phyloP scores from a whole-genome alignment of 2,329 filamentous ascomycete species.

The Magnaporthiopsis rhizophila region DNA sequence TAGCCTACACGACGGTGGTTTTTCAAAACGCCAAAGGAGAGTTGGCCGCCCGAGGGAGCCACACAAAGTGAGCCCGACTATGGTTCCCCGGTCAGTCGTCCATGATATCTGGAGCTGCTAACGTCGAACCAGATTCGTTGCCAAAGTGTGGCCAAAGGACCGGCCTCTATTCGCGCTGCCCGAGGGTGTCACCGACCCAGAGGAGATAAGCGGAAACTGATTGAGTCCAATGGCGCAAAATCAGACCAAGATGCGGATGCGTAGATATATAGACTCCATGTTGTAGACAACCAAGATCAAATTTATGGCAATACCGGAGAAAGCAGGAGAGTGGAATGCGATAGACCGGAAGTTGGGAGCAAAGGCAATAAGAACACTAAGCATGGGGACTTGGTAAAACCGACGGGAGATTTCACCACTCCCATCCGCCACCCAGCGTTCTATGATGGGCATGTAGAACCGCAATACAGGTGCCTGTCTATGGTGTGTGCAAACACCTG shows the following conservation, averaged over 20 bases:
- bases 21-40: constrained; percentile 53
- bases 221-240: background rate
- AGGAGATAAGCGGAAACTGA: background rate
- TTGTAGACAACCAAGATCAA: background rate
- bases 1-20: constrained; percentile 53
- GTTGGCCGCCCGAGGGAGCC: constrained; percentile 53
- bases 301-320: too few species aligned
- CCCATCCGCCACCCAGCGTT: too few species aligned
- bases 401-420: too few species aligned
- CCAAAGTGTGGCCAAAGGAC: constrained; percentile 16
- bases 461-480: too few species aligned
- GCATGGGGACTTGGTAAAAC: too few species aligned
- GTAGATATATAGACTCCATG: background rate
- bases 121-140: constrained; percentile 16
- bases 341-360: too few species aligned
- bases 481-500: too few species aligned
- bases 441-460: too few species aligned
- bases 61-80: constrained; percentile 48
- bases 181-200: constrained; percentile 1
- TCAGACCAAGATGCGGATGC: background rate
- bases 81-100: background rate
- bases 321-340: too few species aligned
- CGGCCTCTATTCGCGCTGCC: constrained; percentile 6
- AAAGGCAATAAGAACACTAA: too few species aligned
- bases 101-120: background rate